A percentile compares a stretch with the other conserved stretches of the same genome.
Conservation (phyloP, 352 stramenopile genomes). For the Phytophthora boehmeriae region DNA sequence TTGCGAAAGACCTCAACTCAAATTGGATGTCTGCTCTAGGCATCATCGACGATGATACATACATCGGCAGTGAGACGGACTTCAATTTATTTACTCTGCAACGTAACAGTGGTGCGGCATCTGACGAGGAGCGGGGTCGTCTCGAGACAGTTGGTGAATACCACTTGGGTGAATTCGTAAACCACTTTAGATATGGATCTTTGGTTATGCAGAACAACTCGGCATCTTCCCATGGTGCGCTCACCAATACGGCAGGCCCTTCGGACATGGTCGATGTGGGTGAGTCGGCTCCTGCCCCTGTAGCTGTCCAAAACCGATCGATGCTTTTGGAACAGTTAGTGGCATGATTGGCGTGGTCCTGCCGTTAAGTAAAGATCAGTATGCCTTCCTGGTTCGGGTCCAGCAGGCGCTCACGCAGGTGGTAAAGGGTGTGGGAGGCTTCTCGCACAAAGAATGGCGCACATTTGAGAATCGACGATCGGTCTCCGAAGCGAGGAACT, state of each 20-base stretch:
- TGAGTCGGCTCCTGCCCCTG: constrained; percentile 11
- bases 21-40: constrained; percentile 96
- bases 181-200: constrained; percentile 94
- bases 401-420: constrained; percentile 90
- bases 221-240: constrained; percentile 10
- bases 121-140: constrained; percentile 92
- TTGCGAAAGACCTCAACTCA: constrained; percentile 95
- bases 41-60: constrained; percentile 95
- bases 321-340: constrained; percentile 95
- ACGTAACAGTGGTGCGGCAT: constrained; percentile 91
- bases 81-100: constrained; percentile 96
- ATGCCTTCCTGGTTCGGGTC: constrained; percentile 91
- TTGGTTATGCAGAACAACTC: constrained; percentile 93
- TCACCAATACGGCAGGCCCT: neutral
- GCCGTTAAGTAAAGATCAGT: constrained; percentile 91
- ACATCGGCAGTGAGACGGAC: constrained; percentile 94
- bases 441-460: constrained; percentile 93
- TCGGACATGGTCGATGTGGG: constrained; percentile 66
- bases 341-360: constrained; percentile 96
- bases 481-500: constrained; percentile 88
- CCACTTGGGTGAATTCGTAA: constrained; percentile 96
- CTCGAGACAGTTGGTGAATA: constrained; percentile 95
- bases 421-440: constrained; percentile 91
- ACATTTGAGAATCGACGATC: constrained; percentile 92
- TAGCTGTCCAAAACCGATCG: constrained; percentile 35